Percentiles rank a stretch among this genome's conserved stretches.
Conservation (phyloP, 2,329 filamentous ascomycete species). For the Neofusicoccum parvum region DNA sequence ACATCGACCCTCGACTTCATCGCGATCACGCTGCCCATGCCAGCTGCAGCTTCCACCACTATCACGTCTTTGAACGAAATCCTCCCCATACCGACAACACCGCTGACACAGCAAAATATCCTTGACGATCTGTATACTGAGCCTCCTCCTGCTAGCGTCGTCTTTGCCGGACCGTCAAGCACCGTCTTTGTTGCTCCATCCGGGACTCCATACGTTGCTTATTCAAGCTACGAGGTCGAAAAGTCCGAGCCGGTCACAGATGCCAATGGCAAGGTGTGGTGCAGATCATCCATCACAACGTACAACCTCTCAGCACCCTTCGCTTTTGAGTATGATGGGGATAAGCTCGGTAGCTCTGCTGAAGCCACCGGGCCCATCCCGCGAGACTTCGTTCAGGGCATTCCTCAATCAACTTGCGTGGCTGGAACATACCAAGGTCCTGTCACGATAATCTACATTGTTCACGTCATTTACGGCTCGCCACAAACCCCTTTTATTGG, state of each 20-base stretch:
- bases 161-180: constrained; percentile 28
- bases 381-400: constrained; percentile 39
- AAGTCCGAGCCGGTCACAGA: constrained; percentile 29
- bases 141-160: constrained; percentile 29
- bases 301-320: constrained; percentile 38
- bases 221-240: constrained; percentile 48
- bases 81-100: constrained; percentile 28
- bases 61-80: constrained; percentile 31
- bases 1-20: constrained; percentile 9
- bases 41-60: constrained; percentile 35
- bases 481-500: constrained; percentile 22
- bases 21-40: constrained; percentile 23
- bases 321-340: constrained; percentile 41
- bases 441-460: constrained; percentile 47
- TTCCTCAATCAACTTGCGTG: constrained; percentile 35
- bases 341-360: constrained; percentile 31
- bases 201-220: constrained; percentile 46
- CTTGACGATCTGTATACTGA: constrained; percentile 23
- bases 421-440: constrained; percentile 42
- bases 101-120: constrained; percentile 28
- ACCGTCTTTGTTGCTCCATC: constrained; percentile 31
- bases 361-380: constrained; percentile 37
- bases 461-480: constrained; percentile 41
- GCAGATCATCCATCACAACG: constrained; percentile 36
- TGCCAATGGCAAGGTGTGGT: constrained; percentile 32